Evolutionary conservation across 441 rosid genomes (phyloP), one percentile per base, ranked within the genome.

Genomic region (Aleurites moluccanus): DNA sequence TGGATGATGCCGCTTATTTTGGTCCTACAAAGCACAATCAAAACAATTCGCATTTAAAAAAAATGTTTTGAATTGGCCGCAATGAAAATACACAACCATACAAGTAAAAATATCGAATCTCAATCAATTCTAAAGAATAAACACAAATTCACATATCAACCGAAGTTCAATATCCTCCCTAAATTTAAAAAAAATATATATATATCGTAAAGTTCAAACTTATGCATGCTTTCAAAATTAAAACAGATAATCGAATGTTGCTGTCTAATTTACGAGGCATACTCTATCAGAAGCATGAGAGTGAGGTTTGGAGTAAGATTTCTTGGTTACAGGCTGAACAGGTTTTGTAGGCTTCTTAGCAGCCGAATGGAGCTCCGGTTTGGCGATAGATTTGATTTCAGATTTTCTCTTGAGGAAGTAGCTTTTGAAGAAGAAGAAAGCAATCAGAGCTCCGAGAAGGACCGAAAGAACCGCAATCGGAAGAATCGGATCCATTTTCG

Each of bases 211-310:
- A 27, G 27, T 57, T 25, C 33, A 57, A 23, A 25, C 63, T 57
- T 11, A 10, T 2, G 1, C 13, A 57, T 10, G 63, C 63, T 15
- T n/a, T 57, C 21, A 30, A 64, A 2, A 11, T 28, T 0, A 16
- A 40, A 74, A 42, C 30, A 2, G 53, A 4, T 47, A 67, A 47
- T 3, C 40, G 49, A 10, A 49, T 0, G 20, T 0, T 10, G 38
- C 50, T 28, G 28, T 52, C 14, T 3, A 27, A 67, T 15, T 28
- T 59, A 57, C 1, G 9, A 27, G 10, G 20, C 59, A 30, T 75
- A 89, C 98, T 93, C 91, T 96, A 65, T 89, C 99, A 38, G 92
- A 70, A 69, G 87, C 85, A 70, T 88, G 90, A 65, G 97, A 82
- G 60, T 84, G 92, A 72, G 86, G 52, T 80, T 89, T 94, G 73